These are phyloP conservation scores for Turnera subulata DNA, from an alignment of 345 rosid species.

Conservation along the genomic window DNA sequence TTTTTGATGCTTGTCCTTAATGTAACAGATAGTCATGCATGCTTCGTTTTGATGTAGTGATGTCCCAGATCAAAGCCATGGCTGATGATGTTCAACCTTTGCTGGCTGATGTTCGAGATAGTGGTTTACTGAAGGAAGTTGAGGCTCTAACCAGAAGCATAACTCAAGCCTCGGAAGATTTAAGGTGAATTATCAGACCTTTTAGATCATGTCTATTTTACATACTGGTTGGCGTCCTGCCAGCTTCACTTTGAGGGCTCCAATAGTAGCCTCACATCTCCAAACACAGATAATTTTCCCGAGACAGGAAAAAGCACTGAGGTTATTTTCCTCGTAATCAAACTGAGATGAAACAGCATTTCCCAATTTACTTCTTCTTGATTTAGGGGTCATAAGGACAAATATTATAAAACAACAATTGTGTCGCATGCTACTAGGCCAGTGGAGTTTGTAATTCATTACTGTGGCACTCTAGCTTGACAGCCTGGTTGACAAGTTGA, in stretches of 20 bases:
- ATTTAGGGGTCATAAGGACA: too few species aligned
- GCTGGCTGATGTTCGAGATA: conserved; percentile 78
- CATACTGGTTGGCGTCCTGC: background rate
- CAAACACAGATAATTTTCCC: too few species aligned
- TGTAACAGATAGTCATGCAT: conserved; percentile 29
- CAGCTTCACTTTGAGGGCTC: background rate
- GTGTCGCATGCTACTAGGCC: too few species aligned
- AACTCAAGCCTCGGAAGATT: conserved; percentile 79
- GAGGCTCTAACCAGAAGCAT: conserved; percentile 80
- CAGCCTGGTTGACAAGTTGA: too few species aligned
- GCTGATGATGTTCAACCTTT: conserved; percentile 96
- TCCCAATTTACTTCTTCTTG: too few species aligned
- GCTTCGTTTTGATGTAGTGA: conserved; percentile 60
- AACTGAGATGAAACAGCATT: too few species aligned
- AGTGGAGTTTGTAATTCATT: too few species aligned
- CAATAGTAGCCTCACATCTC: background rate
- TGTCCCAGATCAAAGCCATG: conserved; percentile 95
- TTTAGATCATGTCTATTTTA: background rate
- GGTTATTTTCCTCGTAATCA: too few species aligned
- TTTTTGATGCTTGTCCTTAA: background rate
- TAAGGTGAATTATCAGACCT: conserved; percentile 53
- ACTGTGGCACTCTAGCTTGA: too few species aligned
- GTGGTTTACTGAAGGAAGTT: conserved; percentile 86
- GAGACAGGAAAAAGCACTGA: too few species aligned
- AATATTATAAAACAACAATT: too few species aligned